phyloP scores from a whole-genome alignment of 2,329 filamentous ascomycete genomes.

The Cladosporium sp. region DNA sequence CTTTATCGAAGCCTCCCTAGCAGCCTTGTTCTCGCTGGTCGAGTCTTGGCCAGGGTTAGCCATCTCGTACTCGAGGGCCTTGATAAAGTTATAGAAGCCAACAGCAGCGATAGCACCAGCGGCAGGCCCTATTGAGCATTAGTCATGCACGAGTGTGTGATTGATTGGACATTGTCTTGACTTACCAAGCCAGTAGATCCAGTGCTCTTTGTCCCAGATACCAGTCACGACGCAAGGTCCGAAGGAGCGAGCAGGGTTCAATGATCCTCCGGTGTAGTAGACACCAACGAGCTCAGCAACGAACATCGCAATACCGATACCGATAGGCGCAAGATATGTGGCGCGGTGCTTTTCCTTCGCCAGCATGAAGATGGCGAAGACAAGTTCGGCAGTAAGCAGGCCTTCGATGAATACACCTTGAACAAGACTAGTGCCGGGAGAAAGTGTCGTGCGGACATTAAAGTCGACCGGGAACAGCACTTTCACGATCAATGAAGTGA shows the following conservation, averaged over 20 bases:
- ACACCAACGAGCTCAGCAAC: conserved; percentile 52
- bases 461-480: conserved; percentile 56
- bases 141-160: conserved; percentile 19
- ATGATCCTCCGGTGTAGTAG: conserved; percentile 40
- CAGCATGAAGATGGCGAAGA: conserved; percentile 64
- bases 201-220: conserved; percentile 38
- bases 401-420: conserved; percentile 65
- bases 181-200: conserved; percentile 37
- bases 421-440: conserved; percentile 46
- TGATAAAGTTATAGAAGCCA: conserved; percentile 47
- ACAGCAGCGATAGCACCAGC: conserved; percentile 44
- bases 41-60: conserved; percentile 46
- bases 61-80: conserved; percentile 49
- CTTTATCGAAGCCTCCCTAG: conserved; percentile 15
- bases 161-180: conserved; percentile 12
- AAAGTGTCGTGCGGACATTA: conserved; percentile 54
- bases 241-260: conserved; percentile 40
- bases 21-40: conserved; percentile 39
- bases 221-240: conserved; percentile 38
- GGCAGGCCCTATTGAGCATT: conserved; percentile 29
- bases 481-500: conserved; percentile 53
- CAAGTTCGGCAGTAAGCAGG: conserved; percentile 60
- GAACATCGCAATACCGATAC: conserved; percentile 68
- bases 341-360: conserved; percentile 68
- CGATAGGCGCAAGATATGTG: conserved; percentile 67